Percentiles rank a stretch among this genome's conserved stretches.
Conservation (phyloP, 176 grass and related monocot species). For the Thalia dealbata region DNA sequence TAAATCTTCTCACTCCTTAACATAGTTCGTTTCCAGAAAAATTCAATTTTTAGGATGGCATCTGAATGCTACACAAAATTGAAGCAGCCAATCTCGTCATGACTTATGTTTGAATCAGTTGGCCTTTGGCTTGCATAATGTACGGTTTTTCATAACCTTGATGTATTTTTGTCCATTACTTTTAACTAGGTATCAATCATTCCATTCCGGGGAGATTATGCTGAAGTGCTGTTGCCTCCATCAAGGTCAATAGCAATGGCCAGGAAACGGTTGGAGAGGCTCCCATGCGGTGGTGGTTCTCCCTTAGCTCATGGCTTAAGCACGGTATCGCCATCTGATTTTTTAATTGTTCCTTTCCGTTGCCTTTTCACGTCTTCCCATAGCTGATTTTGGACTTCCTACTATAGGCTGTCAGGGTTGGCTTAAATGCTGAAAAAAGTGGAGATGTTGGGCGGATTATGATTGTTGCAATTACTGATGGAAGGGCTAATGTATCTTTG, state of each 20-base stretch:
- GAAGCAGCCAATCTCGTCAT: neutral
- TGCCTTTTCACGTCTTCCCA: neutral
- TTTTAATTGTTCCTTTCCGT: neutral
- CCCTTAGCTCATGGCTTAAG: constrained; percentile 94
- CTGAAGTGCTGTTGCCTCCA: constrained; percentile 87
- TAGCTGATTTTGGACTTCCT: constrained; percentile 12
- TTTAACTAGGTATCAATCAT: constrained; percentile 79
- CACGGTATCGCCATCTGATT: constrained; percentile 53
- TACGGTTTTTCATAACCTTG: neutral
- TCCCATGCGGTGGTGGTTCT: constrained; percentile 95
- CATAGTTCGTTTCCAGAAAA: neutral
- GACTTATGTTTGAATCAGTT: too few species aligned
- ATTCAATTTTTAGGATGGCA: neutral
- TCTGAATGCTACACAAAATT: neutral
- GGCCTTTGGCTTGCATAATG: neutral
- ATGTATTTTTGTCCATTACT: neutral
- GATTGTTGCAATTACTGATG: constrained; percentile 96
- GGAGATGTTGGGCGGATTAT: constrained; percentile 94
- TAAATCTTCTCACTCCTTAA: neutral
- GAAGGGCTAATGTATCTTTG: constrained; percentile 87
- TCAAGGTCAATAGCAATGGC: constrained; percentile 99
- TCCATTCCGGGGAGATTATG: constrained; percentile 97
- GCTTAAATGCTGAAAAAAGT: constrained; percentile 97
- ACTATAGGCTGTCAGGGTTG: constrained; percentile 89
- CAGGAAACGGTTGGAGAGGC: constrained; percentile 85